Base-by-base conservation (phyloP, 2,329 filamentous ascomycete species). In the Aspergillus brunneoviolaceus region DNA sequence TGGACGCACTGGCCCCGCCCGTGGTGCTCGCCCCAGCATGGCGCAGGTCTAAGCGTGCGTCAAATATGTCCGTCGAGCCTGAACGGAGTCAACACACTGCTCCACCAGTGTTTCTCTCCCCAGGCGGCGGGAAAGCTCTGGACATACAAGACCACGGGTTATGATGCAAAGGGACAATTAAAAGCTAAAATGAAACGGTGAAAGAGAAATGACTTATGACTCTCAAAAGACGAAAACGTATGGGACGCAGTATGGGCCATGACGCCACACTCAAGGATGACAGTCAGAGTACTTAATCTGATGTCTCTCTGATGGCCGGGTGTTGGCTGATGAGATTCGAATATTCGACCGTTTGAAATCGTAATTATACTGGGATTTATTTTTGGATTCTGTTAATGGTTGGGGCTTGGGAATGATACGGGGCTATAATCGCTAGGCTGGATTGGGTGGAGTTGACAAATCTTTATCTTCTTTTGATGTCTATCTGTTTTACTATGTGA, bases 11-110 rank as follows among this genome's bases (percentile, higher is more conserved):
- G 71, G 69, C 51, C 68, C 69, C 59, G 68, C 71, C 25, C 68
- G 76, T 50, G 72, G 59, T n/a, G 45, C 57, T 65, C 69, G 69
- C 65, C 70, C 67, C 51, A 77, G 69, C 67, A 81, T 80, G 78
- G 71, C 77, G 42, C 78, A 80, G 70, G 78, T 80, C 58, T 80
- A 78, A 57, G 16, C 10, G 42, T 55, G 42, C 39, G 4, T n/a
- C 16, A 14, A 45, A 2, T 45, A 16, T 29, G 27, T 29, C 27
- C 9, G 16, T 16, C 14, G 39, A 16, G 12, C 11, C 35, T 14
- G 14, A 9, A 35, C 11, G 39, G 16, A 45, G 39, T 45, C 39
- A 6, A 35, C 33, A 45, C 39, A n/a, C 14, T 45, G 7, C 39
- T 16, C 16, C 14, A 5, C 16, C 39, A n/a, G 39, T 45, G 39